Base-by-base conservation (phyloP, 1,284 basidiomycete genomes). In the Nidula niveotomentosa region DNA sequence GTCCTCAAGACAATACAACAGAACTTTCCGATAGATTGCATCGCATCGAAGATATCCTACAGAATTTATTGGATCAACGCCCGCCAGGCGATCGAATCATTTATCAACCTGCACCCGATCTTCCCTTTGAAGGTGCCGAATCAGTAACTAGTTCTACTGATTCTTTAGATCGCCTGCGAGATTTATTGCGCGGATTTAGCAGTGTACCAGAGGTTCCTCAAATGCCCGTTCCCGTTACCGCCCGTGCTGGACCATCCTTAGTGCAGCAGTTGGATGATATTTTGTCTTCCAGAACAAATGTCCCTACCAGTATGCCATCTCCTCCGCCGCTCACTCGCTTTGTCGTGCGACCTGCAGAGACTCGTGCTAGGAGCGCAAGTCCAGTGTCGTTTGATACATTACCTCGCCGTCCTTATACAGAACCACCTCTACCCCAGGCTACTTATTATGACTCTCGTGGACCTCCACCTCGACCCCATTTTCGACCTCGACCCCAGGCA, bases 181-280 rank as follows among this genome's bases (percentile, higher is more conserved):
- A 62, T 36, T 54, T 70, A 36, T 53, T 59, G 15, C 50, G 43
- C n/a, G 54, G 49, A 8, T 50, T 58, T 30, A 60, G 56, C 5
- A 49, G 53, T 36, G 58, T 60, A 5, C 48, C 56, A 9, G 61
- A 61, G 17, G 48, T 53, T 13, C 61, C 60, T 36, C 62, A 65
- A 45, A 66, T 66, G 65, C 70, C 66, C 5, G 56, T 63, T 33
- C 69, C 71, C 2, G 55, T 61, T 13, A 55, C 62, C 30, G 75
- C 79, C 3, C 74, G 68, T 15, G 55, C 76, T 10, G 80, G 78
- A 8, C 78, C 74, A 3, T 79, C 84, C 0, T 71, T 88, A 39
- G 79, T 80, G 9, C 78, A 86, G 53, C 78, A 83, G 54, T 65
- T 90, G 7, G 78, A 84, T 51, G 82, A 85, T n/a, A 75, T 88